Conservation (phyloP, 768 basidiomycete species). For the Tulasnella sp. region DNA sequence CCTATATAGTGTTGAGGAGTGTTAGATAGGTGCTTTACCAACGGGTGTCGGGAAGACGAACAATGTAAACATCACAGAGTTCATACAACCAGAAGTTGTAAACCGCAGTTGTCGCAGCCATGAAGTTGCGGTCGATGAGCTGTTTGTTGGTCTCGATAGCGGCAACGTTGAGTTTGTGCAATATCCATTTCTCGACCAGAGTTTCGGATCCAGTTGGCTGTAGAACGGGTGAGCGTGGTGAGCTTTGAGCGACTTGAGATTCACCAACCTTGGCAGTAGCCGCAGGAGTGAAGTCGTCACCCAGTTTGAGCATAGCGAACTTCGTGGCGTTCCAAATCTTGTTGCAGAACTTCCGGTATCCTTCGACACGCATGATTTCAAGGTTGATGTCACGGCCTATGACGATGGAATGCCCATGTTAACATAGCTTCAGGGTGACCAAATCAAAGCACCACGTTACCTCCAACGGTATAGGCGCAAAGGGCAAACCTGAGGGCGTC, state of each 20-base stretch:
- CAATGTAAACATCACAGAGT: slow-evolving; percentile 98
- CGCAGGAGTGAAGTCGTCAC: slow-evolving; percentile 73
- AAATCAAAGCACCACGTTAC: slow-evolving; percentile 40
- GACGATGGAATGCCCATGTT: not conserved
- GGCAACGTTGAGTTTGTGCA: slow-evolving; percentile 88
- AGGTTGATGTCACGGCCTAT: slow-evolving; percentile 94
- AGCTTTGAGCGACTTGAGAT: not conserved
- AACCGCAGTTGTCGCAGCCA: slow-evolving; percentile 76
- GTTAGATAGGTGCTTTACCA: slow-evolving; percentile 15
- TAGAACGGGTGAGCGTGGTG: not conserved
- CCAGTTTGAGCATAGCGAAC: slow-evolving; percentile 98
- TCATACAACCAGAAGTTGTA: slow-evolving; percentile 99
- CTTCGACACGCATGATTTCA: slow-evolving; percentile 92
- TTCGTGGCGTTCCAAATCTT: slow-evolving; percentile 99
- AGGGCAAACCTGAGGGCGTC: slow-evolving; percentile 94
- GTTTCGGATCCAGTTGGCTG: slow-evolving; percentile 87
- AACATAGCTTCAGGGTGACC: not conserved
- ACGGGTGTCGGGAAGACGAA: slow-evolving; percentile 40
- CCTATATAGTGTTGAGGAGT: slow-evolving; percentile 46
- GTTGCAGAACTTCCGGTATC: slow-evolving; percentile 99
- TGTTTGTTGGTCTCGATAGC: slow-evolving; percentile 69
- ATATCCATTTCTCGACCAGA: slow-evolving; percentile 90
- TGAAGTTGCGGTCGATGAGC: slow-evolving; percentile 82
- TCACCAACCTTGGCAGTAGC: slow-evolving; percentile 58
- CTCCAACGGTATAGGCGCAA: slow-evolving; percentile 89